These are phyloP conservation scores for Apiospora koreana DNA, from an alignment of 2,329 filamentous ascomycete genomes.

Conservation along the genomic window DNA sequence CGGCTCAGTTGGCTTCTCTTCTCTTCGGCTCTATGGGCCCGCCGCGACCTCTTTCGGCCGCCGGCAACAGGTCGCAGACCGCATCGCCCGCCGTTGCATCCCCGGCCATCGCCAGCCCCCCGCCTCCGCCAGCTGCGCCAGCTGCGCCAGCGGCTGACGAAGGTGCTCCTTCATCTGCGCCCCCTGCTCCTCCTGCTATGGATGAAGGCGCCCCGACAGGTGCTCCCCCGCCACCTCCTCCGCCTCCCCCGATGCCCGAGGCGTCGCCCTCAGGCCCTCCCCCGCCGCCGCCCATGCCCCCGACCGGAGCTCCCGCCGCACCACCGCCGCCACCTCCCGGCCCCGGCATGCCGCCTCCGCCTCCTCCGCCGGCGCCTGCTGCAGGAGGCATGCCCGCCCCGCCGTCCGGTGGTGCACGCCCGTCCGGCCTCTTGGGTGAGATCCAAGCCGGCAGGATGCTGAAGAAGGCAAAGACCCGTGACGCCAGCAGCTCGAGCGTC, in stretches of 20 bases:
- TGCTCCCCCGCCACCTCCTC: conserved; percentile 35
- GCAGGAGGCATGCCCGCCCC: conserved; percentile 46
- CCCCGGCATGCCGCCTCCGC: conserved; percentile 40
- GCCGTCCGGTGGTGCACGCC: conserved; percentile 46
- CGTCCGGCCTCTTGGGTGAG: conserved; percentile 71
- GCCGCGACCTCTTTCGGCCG: conserved; percentile 81
- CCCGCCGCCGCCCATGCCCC: conserved; percentile 39
- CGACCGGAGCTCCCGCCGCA: conserved; percentile 37
- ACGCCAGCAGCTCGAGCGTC: conserved; percentile 71
- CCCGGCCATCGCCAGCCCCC: conserved; percentile 32
- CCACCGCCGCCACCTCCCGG: conserved; percentile 48
- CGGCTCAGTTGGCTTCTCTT: conserved; percentile 90
- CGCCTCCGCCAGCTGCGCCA: conserved; percentile 19
- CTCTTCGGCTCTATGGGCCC: conserved; percentile 97
- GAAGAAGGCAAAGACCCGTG: conserved; percentile 87
- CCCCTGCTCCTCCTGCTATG: conserved; percentile 33
- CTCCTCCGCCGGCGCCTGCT: conserved; percentile 47
- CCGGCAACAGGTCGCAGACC: conserved; percentile 65
- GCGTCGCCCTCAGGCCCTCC: conserved; percentile 40
- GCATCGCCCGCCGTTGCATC: conserved; percentile 41
- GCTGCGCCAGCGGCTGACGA: conserved; percentile 28
- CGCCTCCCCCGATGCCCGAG: conserved; percentile 37
- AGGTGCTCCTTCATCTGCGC: conserved; percentile 29
- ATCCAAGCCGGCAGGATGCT: conserved; percentile 79
- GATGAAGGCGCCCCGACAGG: conserved; percentile 33